Percentiles rank a stretch among this genome's conserved stretches.
These are phyloP conservation scores for Lichina pygmaea DNA, from an alignment of 495 filamentous ascomycete genomes.

Conservation along the genomic window DNA sequence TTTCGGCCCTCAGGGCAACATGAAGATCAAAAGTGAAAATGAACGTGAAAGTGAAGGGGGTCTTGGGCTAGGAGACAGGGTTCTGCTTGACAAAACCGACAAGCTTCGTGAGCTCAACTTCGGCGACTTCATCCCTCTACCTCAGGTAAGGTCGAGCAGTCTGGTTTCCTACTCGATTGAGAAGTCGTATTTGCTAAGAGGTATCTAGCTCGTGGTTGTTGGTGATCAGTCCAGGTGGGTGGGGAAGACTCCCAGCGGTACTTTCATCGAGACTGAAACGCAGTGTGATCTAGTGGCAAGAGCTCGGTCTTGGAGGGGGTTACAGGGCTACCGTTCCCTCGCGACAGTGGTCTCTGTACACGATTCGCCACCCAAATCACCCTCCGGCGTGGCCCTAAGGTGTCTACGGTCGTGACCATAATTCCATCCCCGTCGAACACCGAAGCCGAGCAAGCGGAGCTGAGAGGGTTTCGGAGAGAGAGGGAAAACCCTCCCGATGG, in stretches of 20 bases:
- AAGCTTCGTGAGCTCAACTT: conserved; percentile 2
- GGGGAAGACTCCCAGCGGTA: too few species aligned
- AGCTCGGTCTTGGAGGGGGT: conserved; percentile 23
- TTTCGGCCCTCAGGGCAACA: too few species aligned
- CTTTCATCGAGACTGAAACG: background rate
- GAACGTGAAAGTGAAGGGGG: too few species aligned
- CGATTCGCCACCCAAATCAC: conserved; percentile 32
- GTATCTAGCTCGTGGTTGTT: conserved; percentile 17
- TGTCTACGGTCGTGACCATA: conserved; percentile 16
- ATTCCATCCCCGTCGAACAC: conserved; percentile 14
- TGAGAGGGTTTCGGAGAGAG: conserved; percentile 9
- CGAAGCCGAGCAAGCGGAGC: conserved; percentile 5
- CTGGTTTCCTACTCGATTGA: background rate
- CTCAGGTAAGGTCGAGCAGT: background rate
- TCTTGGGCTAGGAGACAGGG: background rate
- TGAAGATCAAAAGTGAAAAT: too few species aligned
- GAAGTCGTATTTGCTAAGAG: background rate
- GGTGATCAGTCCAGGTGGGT: conserved; percentile 19
- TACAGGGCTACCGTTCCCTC: conserved; percentile 24
- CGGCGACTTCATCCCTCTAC: background rate
- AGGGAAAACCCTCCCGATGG: conserved; percentile 7
- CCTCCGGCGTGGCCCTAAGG: conserved; percentile 15
- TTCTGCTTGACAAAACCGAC: background rate
- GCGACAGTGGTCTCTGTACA: conserved; percentile 24
- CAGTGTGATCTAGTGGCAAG: conserved; percentile 14